Percentiles rank a stretch among this genome's conserved stretches.
Evolutionary conservation across 1,284 basidiomycete genomes (phyloP).

Genomic region (Fomitopsis palustris): DNA sequence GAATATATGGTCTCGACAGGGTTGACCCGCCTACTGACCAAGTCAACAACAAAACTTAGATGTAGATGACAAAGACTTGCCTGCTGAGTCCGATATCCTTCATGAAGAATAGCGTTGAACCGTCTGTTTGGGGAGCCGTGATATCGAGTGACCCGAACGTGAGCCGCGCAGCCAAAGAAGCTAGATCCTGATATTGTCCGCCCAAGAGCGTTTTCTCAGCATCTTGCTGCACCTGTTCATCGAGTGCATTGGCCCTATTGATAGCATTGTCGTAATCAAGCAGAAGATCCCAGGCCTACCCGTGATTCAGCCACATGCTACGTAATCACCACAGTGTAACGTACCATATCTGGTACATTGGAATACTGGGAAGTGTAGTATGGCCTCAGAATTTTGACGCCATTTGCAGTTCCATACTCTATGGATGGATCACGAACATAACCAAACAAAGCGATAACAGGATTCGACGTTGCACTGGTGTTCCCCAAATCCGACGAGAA

Average conservation of each 20-base stretch:
- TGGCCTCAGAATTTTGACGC: constrained; percentile 18
- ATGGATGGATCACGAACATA: constrained; percentile 20
- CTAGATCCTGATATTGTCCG: constrained; percentile 34
- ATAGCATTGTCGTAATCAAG: constrained; percentile 18
- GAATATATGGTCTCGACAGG: constrained; percentile 48
- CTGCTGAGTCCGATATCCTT: constrained; percentile 22
- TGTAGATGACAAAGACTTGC: constrained; percentile 2
- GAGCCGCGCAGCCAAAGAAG: constrained; percentile 39
- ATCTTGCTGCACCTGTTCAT: constrained; percentile 18
- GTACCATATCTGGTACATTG: constrained; percentile 14
- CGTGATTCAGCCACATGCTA: background rate
- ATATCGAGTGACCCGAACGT: constrained; percentile 36
- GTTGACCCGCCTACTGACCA: constrained; percentile 26
- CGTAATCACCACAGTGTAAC: background rate
- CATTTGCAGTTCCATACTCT: constrained; percentile 11
- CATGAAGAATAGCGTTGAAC: constrained; percentile 42
- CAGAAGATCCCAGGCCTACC: constrained; percentile 13
- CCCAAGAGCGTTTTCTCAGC: constrained; percentile 18
- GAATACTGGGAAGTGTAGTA: constrained; percentile 23
- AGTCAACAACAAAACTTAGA: constrained; percentile 12
- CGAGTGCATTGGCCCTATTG: constrained; percentile 20
- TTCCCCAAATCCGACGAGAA: constrained; percentile 19
- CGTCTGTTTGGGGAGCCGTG: constrained; percentile 29
- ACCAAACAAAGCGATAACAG: constrained; percentile 22
- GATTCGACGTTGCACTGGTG: constrained; percentile 12